Evolutionary conservation across 139 green algal species (phyloP).

Genomic region (Choricystis sp.): DNA sequence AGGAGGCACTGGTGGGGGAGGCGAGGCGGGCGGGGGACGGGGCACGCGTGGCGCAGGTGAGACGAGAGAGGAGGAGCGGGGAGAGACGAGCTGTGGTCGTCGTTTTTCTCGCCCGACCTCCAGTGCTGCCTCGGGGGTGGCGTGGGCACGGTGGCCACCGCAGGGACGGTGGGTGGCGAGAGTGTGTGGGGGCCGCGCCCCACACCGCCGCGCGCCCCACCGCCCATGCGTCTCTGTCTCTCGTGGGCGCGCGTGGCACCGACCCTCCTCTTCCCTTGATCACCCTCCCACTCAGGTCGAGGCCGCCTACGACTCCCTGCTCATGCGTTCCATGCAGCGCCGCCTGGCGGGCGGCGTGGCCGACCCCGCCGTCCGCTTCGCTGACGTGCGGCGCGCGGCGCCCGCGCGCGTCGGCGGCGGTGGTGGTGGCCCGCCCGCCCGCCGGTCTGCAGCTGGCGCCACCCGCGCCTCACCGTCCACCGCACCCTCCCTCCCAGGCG

Average conservation of each 20-base stretch:
- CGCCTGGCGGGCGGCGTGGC: slow-evolving; percentile 21
- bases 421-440: background rate
- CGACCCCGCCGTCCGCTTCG: slow-evolving; percentile 23
- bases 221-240: too few species aligned
- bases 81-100: too few species aligned
- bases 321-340: slow-evolving; percentile 57
- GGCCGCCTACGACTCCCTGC: slow-evolving; percentile 51
- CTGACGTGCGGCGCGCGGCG: slow-evolving; percentile 16
- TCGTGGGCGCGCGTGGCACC: background rate
- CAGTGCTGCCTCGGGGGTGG: too few species aligned
- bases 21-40: too few species aligned
- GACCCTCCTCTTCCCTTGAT: background rate
- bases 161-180: too few species aligned
- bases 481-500: background rate
- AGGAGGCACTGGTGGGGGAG: too few species aligned
- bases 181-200: too few species aligned
- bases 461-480: background rate
- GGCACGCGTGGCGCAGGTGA: too few species aligned
- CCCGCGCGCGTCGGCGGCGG: background rate
- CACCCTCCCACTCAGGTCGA: slow-evolving; percentile 44
- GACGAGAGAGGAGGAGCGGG: too few species aligned
- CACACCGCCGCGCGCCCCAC: too few species aligned
- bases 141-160: too few species aligned
- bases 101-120: too few species aligned
- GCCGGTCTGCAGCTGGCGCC: background rate